Base-by-base conservation (phyloP, 176 grass and related monocot species). In the Rhipidocladum racemiflorum region DNA sequence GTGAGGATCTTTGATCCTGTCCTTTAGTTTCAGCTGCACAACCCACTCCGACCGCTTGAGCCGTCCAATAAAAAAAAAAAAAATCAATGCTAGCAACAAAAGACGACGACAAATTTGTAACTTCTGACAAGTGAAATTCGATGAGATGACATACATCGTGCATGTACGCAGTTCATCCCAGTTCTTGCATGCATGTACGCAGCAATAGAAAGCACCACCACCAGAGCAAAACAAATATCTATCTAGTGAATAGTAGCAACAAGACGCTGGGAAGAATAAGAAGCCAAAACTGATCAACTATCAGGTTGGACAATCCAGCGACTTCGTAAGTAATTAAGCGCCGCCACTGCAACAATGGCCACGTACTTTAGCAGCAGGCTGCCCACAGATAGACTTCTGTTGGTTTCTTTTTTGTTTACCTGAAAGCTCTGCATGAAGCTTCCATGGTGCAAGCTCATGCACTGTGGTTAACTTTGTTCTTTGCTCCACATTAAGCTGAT, bases 371-470 rank as follows among this genome's bases (percentile, higher is more conserved):
- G 23, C 27, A 20, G 1, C 25, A 29, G 25, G 44, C 3, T 20
- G 49, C 49, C 3, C 18, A 23, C 2, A 36, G 49, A 55, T 46
- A 34, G 10, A 13, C 10, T 36, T 35, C 51, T 40, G 9, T 66
- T 80, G 77, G 45, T 36, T 60, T 85, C 20, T 68, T 38, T 21
- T 38, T 34, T 42, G 12, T 30, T 24, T 68, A 17, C 55, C 66
- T 25, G 55, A 57, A 46, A 78, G 74, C 74, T 85, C 28, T 56
- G 30, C 40, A 49, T 50, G 83, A 78, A 78, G 65, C 53, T 85
- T 78, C 75, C 55, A 79, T 76, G 62, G 21, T 21, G 70, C 70
- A 54, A 36, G 21, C 20, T 45, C 34, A 9, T 69, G 50, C 36
- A 30, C 71, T 44, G 60, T 6, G 75, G 23, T 4, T 12, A 72